Evolutionary conservation across 2,329 filamentous ascomycete genomes (phyloP).

Genomic region (Leptosphaerulina australis): DNA sequence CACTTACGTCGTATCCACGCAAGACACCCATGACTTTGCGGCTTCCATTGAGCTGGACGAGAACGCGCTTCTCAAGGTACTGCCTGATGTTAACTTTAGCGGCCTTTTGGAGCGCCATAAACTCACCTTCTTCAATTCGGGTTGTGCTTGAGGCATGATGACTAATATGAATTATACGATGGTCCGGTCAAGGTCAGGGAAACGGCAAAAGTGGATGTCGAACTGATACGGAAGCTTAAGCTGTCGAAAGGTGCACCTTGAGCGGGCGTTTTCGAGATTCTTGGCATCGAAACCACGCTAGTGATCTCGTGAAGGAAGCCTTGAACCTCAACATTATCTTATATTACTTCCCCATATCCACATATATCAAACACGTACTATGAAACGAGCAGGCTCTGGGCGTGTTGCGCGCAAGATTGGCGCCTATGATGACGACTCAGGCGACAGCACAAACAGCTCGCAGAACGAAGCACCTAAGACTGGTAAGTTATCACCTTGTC

Average conservation of each 20-base stretch:
- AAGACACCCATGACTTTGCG: constrained; percentile 95
- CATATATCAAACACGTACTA: constrained; percentile 32
- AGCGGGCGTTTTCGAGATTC: constrained; percentile 26
- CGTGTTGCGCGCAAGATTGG: constrained; percentile 80
- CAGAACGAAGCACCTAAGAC: constrained; percentile 38
- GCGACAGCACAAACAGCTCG: constrained; percentile 38
- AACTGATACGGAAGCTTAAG: constrained; percentile 3
- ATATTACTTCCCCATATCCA: not conserved
- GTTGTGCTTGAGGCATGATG: constrained; percentile 97
- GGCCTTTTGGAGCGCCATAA: not conserved
- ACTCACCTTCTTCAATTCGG: constrained; percentile 94
- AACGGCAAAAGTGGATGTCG: not conserved
- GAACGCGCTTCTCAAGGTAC: constrained; percentile 99
- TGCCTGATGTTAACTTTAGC: constrained; percentile 51
- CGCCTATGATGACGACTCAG: constrained; percentile 64
- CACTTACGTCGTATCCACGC: constrained; percentile 89
- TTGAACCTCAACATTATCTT: not conserved
- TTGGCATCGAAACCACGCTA: constrained; percentile 22
- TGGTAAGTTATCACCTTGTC: constrained; percentile 50
- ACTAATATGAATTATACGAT: constrained; percentile 5
- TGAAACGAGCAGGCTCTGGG: constrained; percentile 64
- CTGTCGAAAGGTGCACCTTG: not conserved
- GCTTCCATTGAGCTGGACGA: constrained; percentile 96
- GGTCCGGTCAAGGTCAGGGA: not conserved
- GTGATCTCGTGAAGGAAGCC: constrained; percentile 15